Evolutionary conservation across 2,329 filamentous ascomycete species (phyloP).

Genomic region (Fusarium mangiferae): DNA sequence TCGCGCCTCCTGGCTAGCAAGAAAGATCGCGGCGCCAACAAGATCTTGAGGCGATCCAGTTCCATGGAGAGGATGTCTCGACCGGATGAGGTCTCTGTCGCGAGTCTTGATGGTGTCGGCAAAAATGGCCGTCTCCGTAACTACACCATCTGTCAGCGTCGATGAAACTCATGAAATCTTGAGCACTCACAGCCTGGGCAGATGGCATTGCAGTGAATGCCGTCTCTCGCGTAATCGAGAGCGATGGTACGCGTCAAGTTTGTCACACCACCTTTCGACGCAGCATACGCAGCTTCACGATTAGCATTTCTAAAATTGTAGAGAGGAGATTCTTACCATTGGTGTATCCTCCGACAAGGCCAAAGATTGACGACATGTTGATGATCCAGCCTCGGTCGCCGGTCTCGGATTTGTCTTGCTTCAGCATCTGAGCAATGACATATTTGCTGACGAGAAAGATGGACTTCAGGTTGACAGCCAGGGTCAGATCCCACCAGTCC

Average conservation of each 20-base stretch:
- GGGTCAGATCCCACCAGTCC: slow-evolving; percentile 55
- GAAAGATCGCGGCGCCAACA: slow-evolving; percentile 50
- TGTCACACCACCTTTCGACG: slow-evolving; percentile 61
- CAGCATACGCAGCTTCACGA: slow-evolving; percentile 51
- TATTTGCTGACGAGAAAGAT: slow-evolving; percentile 58
- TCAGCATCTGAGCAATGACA: slow-evolving; percentile 59
- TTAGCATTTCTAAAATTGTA: background rate
- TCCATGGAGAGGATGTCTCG: slow-evolving; percentile 44
- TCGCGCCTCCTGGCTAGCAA: slow-evolving; percentile 51
- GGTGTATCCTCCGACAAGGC: slow-evolving; percentile 47
- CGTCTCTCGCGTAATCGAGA: slow-evolving; percentile 58
- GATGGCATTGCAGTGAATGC: slow-evolving; percentile 64
- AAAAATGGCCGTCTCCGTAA: slow-evolving; percentile 44
- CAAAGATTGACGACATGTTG: slow-evolving; percentile 58
- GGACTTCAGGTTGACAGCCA: slow-evolving; percentile 51
- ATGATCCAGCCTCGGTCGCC: slow-evolving; percentile 62
- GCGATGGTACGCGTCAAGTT: slow-evolving; percentile 61
- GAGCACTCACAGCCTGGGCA: slow-evolving; percentile 57
- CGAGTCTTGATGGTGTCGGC: slow-evolving; percentile 34
- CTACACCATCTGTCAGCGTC: slow-evolving; percentile 1
- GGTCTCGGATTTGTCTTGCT: slow-evolving; percentile 52
- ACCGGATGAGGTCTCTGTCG: slow-evolving; percentile 22
- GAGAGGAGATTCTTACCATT: slow-evolving; percentile 29
- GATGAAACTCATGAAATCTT: rapidly evolving
- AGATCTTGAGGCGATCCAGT: slow-evolving; percentile 43